Evolutionary conservation across 2,329 filamentous ascomycete genomes (phyloP).

Genomic region (Xylaria hypoxylon): DNA sequence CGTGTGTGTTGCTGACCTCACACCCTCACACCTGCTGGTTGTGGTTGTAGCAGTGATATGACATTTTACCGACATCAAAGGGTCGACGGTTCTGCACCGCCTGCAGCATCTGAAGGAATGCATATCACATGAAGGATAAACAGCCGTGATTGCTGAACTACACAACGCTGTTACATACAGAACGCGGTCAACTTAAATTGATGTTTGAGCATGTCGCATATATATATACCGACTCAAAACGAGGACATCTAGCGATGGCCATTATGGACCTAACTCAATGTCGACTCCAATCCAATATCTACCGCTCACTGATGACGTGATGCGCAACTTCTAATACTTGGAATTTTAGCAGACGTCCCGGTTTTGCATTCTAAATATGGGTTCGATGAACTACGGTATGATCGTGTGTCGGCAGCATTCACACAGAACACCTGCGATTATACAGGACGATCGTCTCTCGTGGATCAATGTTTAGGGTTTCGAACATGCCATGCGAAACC

Average conservation of each 20-base stretch:
- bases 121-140: neutral
- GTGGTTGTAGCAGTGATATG: neutral
- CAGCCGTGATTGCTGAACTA: neutral
- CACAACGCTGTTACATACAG: neutral
- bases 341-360: slow-evolving; percentile 1
- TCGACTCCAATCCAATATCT: slow-evolving; percentile 9
- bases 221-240: neutral
- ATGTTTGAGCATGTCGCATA: neutral
- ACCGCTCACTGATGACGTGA: neutral
- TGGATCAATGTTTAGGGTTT: slow-evolving; percentile 23
- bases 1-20: neutral
- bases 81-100: neutral
- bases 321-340: neutral
- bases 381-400: neutral
- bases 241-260: neutral
- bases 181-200: neutral
- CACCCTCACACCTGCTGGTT: neutral
- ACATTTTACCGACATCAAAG: slow-evolving; percentile 8
- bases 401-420: slow-evolving; percentile 9
- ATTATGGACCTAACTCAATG: neutral
- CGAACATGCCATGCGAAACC: slow-evolving; percentile 28
- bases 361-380: neutral
- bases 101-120: neutral
- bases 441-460: slow-evolving; percentile 21
- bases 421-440: neutral